Evolutionary conservation across 495 filamentous ascomycete genomes (phyloP).

Genomic region (Neurospora sublineolata): DNA sequence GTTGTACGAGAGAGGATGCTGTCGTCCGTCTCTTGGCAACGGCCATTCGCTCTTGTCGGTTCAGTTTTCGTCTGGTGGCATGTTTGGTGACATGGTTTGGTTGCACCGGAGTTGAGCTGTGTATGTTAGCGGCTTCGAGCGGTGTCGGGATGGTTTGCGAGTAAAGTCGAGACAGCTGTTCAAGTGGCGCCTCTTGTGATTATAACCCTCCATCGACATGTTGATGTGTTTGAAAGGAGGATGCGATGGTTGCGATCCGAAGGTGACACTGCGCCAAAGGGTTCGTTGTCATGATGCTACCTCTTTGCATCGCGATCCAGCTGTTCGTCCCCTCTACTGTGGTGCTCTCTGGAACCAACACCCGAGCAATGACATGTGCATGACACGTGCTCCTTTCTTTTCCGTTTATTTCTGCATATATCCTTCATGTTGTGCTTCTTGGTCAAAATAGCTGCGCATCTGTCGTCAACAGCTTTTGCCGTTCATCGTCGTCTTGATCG

Average conservation of each 20-base stretch:
- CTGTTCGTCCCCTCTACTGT: background rate
- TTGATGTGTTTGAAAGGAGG: background rate
- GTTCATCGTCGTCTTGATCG: background rate
- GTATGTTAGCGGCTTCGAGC: background rate
- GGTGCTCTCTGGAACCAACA: background rate
- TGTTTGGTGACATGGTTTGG: background rate
- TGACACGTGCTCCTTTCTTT: background rate
- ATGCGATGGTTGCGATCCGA: background rate
- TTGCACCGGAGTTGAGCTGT: background rate
- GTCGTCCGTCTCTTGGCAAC: background rate
- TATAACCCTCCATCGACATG: background rate
- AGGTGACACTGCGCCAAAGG: background rate
- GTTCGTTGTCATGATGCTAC: background rate
- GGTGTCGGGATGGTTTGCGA: background rate
- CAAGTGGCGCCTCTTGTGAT: background rate
- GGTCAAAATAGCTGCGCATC: background rate
- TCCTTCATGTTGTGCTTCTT: background rate
- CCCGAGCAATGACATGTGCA: background rate
- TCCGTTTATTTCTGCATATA: background rate
- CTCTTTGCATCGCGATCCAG: background rate
- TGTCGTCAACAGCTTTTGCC: background rate
- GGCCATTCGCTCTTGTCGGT: background rate
- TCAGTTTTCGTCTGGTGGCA: background rate
- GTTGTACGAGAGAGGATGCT: background rate
- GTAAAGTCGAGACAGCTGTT: background rate